These are phyloP conservation scores for Argentina anserina DNA, from an alignment of 306 rosid species.

Conservation along the genomic window DNA sequence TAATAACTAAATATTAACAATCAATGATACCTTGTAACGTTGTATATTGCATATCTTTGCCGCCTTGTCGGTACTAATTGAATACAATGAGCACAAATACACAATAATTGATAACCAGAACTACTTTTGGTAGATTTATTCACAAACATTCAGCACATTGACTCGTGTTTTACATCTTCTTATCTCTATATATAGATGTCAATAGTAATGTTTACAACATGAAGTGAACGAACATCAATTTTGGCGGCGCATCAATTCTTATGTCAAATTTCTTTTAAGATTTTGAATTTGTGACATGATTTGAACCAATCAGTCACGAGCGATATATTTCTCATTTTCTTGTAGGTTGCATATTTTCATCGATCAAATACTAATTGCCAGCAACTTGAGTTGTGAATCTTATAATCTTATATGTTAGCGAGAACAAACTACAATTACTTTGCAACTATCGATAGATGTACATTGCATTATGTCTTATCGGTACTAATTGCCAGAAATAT, in stretches of 20 bases:
- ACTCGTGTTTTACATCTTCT: not conserved
- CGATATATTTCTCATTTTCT: not conserved
- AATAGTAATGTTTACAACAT: too few relatives aligned
- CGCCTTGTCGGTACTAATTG: too few relatives aligned
- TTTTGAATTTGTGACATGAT: not conserved
- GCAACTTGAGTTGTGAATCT: too few relatives aligned
- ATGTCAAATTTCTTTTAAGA: not conserved
- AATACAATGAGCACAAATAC: not conserved
- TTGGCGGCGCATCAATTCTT: not conserved
- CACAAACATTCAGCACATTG: not conserved
- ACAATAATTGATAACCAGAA: too few relatives aligned
- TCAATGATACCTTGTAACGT: too few relatives aligned
- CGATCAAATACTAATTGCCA: not conserved
- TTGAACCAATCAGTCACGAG: not conserved
- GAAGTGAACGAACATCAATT: not conserved
- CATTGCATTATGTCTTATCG: not conserved
- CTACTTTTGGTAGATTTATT: too few relatives aligned
- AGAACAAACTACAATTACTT: not conserved
- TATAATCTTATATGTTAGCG: too few relatives aligned
- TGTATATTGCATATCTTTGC: too few relatives aligned
- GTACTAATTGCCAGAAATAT: not conserved
- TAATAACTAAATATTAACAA: not conserved
- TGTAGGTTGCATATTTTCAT: too few relatives aligned
- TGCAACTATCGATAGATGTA: not conserved
- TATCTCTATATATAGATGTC: not conserved